A percentile compares a stretch with the other conserved stretches of the same genome.
phyloP scores from a whole-genome alignment of 352 stramenopile species.

The Discostella stelligera region DNA sequence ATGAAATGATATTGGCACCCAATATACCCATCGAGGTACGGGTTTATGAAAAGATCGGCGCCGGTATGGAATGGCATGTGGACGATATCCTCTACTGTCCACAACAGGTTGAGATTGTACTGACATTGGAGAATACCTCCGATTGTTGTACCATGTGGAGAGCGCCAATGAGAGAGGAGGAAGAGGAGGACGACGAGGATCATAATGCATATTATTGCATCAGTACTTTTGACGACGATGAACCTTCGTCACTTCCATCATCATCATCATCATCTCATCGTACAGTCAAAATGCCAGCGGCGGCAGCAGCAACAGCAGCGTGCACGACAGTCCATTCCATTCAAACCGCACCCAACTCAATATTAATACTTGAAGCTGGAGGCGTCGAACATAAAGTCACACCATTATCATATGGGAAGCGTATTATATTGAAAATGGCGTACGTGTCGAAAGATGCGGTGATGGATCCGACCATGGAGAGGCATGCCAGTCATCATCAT shows the following conservation, averaged over 20 bases:
- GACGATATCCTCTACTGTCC: constrained; percentile 72
- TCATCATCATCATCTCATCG: neutral
- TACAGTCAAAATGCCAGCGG: neutral
- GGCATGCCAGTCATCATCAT: constrained; percentile 36
- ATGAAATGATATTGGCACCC: constrained; percentile 29
- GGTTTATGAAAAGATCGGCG: constrained; percentile 64
- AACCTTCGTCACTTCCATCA: neutral
- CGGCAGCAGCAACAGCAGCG: constrained; percentile 9
- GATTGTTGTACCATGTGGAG: constrained; percentile 75
- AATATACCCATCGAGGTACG: constrained; percentile 59
- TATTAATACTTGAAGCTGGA: constrained; percentile 60
- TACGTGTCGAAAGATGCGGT: constrained; percentile 50
- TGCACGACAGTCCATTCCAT: constrained; percentile 13
- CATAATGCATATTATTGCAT: neutral
- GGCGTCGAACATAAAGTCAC: constrained; percentile 68
- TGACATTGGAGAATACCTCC: constrained; percentile 79
- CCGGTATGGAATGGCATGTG: constrained; percentile 70
- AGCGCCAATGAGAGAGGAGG: neutral
- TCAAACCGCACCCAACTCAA: constrained; percentile 71
- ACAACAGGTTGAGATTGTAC: constrained; percentile 69
- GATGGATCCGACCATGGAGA: constrained; percentile 19
- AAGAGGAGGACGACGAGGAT: neutral
- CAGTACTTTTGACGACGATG: no score
- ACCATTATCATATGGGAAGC: constrained; percentile 50
- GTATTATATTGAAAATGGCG: constrained; percentile 75